phyloP scores from a whole-genome alignment of 441 rosid genomes.

The Bruguiera hainesii region DNA sequence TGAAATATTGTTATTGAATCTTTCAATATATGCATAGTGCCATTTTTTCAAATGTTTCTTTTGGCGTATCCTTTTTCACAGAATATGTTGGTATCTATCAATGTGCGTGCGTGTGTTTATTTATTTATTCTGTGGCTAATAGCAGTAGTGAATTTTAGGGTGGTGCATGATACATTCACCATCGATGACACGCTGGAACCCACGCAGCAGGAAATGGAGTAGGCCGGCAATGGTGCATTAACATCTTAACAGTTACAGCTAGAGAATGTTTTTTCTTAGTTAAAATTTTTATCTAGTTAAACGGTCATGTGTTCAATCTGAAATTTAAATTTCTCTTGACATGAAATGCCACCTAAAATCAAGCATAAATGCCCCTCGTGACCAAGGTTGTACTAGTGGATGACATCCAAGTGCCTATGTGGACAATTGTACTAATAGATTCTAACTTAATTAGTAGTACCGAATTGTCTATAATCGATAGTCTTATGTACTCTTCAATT shows the following conservation, averaged over 20 bases:
- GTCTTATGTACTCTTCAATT: too few relatives aligned
- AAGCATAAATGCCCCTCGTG: not conserved
- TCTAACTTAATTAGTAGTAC: too few relatives aligned
- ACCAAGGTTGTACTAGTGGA: not conserved
- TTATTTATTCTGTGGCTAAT: too few relatives aligned
- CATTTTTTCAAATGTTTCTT: too few relatives aligned
- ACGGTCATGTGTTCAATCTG: not conserved
- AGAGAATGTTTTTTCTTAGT: not conserved
- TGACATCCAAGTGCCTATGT: too few relatives aligned
- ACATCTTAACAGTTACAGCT: conserved; percentile 3
- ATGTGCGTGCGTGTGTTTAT: too few relatives aligned
- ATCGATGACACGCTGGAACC: conserved; percentile 22
- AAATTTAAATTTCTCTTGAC: conserved; percentile 8
- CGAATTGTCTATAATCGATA: too few relatives aligned
- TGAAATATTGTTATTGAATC: not conserved
- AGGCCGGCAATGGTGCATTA: conserved; percentile 6
- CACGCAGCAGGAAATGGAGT: conserved; percentile 14
- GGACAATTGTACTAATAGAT: too few relatives aligned
- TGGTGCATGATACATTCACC: not conserved
- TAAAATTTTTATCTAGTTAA: not conserved
- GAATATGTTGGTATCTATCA: too few relatives aligned
- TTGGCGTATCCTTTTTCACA: too few relatives aligned
- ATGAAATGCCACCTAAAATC: conserved; percentile 17
- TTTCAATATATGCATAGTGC: conserved; percentile 4
- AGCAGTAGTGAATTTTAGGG: not conserved